Conservation (phyloP, 179 eudicot genomes). For the Drosera spatulata region DNA sequence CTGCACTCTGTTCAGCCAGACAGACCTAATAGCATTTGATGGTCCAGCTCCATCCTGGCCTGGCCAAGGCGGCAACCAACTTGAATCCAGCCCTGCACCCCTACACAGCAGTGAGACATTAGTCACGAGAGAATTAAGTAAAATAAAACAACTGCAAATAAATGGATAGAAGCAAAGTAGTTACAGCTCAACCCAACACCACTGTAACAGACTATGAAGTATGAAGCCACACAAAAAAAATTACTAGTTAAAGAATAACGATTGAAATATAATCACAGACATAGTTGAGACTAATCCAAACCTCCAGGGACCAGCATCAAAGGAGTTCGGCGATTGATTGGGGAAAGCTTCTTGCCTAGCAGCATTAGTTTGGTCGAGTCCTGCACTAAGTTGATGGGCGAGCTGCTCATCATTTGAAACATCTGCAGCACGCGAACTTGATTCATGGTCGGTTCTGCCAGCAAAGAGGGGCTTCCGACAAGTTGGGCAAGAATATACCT, state of each 20-base stretch:
- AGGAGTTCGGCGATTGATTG: slow-evolving; percentile 40
- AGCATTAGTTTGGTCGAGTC: slow-evolving; percentile 42
- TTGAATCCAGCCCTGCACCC: slow-evolving; percentile 34
- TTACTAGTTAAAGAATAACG: neutral
- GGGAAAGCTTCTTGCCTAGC: slow-evolving; percentile 45
- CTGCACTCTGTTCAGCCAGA: slow-evolving; percentile 73
- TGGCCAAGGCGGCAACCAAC: slow-evolving; percentile 64
- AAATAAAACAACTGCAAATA: too few relatives aligned
- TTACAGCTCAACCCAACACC: too few relatives aligned
- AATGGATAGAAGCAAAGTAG: too few relatives aligned
- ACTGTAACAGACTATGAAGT: too few relatives aligned
- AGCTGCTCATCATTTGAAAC: slow-evolving; percentile 85
- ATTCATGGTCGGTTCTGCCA: slow-evolving; percentile 51
- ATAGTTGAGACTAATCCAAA: slow-evolving; percentile 9
- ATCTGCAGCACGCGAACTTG: slow-evolving; percentile 28
- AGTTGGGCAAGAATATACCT: slow-evolving; percentile 88
- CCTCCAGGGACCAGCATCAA: slow-evolving; percentile 73
- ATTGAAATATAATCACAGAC: neutral
- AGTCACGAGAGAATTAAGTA: too few relatives aligned
- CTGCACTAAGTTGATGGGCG: slow-evolving; percentile 79
- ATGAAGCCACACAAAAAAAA: too few relatives aligned
- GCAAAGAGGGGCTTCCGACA: slow-evolving; percentile 92
- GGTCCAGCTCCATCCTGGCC: slow-evolving; percentile 90
- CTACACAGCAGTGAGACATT: neutral
- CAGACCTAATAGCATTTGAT: slow-evolving; percentile 51